These are phyloP conservation scores for Macrophomina phaseolina DNA, from an alignment of 2,329 filamentous ascomycete genomes.

Conservation along the genomic window DNA sequence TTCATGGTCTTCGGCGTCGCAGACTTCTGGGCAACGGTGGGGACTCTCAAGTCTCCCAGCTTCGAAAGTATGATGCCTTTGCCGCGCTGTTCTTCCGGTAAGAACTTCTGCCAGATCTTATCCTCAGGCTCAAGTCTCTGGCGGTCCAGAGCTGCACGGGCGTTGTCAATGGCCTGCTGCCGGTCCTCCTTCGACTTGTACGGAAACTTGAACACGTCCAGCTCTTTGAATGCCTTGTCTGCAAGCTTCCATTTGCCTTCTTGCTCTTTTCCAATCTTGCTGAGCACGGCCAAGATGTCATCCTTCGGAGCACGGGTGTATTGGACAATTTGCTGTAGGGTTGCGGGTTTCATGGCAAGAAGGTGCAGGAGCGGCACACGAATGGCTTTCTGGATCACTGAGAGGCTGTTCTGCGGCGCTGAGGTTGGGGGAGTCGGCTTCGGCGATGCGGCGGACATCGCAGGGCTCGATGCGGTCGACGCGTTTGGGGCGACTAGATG, in stretches of 20 bases:
- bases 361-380: constrained; percentile 56
- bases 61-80: constrained; percentile 66
- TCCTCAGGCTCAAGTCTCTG: constrained; percentile 65
- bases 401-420: constrained; percentile 35
- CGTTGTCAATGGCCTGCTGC: constrained; percentile 65
- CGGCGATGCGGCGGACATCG: constrained; percentile 21
- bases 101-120: constrained; percentile 66
- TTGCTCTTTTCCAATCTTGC: constrained; percentile 8
- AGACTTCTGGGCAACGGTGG: constrained; percentile 35
- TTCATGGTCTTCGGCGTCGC: constrained; percentile 12
- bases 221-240: constrained; percentile 65
- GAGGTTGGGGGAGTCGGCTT: constrained; percentile 45
- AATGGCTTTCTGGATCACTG: constrained; percentile 45
- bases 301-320: constrained; percentile 56
- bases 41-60: constrained; percentile 55
- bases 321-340: constrained; percentile 53
- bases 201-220: constrained; percentile 66
- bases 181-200: constrained; percentile 63
- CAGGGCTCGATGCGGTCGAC: constrained; percentile 20
- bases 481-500: constrained; percentile 2
- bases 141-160: constrained; percentile 67
- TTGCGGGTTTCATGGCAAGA: constrained; percentile 58
- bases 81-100: constrained; percentile 65
- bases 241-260: constrained; percentile 45
- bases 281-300: constrained; percentile 54